A percentile compares a stretch with the other conserved stretches of the same genome.
These are phyloP conservation scores for Theileria parva DNA, from an alignment of 169 alveolate genomes.

Conservation along the genomic window DNA sequence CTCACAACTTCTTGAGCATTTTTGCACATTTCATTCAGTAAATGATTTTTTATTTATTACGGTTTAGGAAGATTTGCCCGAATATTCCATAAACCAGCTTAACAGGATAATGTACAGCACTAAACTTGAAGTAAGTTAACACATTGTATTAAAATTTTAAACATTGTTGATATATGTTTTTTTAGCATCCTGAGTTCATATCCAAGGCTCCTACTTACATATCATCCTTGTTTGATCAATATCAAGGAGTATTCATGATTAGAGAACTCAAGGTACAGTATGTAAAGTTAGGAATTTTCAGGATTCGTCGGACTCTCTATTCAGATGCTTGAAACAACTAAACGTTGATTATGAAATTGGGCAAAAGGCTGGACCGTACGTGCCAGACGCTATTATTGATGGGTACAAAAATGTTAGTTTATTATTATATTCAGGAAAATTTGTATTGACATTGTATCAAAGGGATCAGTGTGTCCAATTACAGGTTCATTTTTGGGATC, in stretches of 20 bases:
- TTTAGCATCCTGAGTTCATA: slow-evolving; percentile 33
- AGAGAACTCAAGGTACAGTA: background rate
- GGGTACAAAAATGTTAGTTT: background rate
- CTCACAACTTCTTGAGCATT: background rate
- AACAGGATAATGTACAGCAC: slow-evolving; percentile 59
- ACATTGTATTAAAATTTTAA: background rate
- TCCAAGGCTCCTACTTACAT: slow-evolving; percentile 2
- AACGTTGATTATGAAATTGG: background rate
- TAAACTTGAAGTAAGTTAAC: slow-evolving; percentile 31
- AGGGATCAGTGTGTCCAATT: slow-evolving; percentile 58
- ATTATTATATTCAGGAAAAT: slow-evolving; percentile 6
- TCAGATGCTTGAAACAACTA: slow-evolving; percentile 30
- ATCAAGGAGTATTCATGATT: slow-evolving; percentile 50
- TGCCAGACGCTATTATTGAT: slow-evolving; percentile 30
- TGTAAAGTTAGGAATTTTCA: background rate
- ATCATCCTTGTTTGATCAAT: slow-evolving; percentile 25
- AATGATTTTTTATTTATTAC: background rate
- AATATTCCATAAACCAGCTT: slow-evolving; percentile 35
- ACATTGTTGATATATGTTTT: background rate
- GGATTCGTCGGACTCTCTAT: slow-evolving; percentile 5
- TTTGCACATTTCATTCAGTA: slow-evolving; percentile 15
- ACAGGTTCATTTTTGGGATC: slow-evolving; percentile 51
- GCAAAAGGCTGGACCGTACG: slow-evolving; percentile 28
- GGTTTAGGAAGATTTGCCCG: slow-evolving; percentile 38
- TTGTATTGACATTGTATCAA: slow-evolving; percentile 43